Percentiles rank a stretch among this genome's conserved stretches.
Conservation (phyloP, 495 filamentous ascomycete species). For the Penicillium daleae region DNA sequence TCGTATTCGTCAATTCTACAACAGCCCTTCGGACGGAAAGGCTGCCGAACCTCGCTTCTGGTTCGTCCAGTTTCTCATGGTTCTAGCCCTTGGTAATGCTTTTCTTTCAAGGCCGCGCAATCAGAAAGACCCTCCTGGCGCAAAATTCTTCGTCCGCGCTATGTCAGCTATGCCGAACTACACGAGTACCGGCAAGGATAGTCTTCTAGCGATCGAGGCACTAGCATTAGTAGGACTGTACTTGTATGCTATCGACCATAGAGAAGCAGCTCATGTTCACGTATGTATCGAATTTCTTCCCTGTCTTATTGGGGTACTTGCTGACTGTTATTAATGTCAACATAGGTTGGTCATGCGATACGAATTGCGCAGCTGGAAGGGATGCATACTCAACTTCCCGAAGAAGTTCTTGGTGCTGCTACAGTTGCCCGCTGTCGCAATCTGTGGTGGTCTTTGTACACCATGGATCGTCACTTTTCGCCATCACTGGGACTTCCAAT, state of each 20-base stretch:
- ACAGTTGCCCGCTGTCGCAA: constrained; percentile 38
- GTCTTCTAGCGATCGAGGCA: constrained; percentile 38
- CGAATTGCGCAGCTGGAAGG: constrained; percentile 42
- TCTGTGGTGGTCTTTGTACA: constrained; percentile 46
- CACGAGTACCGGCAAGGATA: constrained; percentile 31
- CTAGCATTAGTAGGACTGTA: constrained; percentile 42
- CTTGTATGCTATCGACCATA: constrained; percentile 40
- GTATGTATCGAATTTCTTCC: constrained; percentile 22
- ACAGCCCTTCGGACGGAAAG: constrained; percentile 19
- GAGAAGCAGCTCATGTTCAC: constrained; percentile 37
- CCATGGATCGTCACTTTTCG: constrained; percentile 42
- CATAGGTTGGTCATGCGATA: constrained; percentile 43
- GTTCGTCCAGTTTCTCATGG: constrained; percentile 44
- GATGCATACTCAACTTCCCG: constrained; percentile 42
- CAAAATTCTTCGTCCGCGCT: constrained; percentile 41
- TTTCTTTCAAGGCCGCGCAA: constrained; percentile 34
- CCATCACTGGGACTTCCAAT: constrained; percentile 42
- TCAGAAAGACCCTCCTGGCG: constrained; percentile 32
- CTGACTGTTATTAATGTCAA: neutral
- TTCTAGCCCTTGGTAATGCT: constrained; percentile 45
- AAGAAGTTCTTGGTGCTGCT: constrained; percentile 29
- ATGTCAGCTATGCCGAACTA: constrained; percentile 44
- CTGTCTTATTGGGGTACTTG: neutral
- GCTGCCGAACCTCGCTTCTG: constrained; percentile 33
- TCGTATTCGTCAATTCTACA: constrained; percentile 37